phyloP scores from a whole-genome alignment of 1,284 basidiomycete species.

The Vanrija sp. region DNA sequence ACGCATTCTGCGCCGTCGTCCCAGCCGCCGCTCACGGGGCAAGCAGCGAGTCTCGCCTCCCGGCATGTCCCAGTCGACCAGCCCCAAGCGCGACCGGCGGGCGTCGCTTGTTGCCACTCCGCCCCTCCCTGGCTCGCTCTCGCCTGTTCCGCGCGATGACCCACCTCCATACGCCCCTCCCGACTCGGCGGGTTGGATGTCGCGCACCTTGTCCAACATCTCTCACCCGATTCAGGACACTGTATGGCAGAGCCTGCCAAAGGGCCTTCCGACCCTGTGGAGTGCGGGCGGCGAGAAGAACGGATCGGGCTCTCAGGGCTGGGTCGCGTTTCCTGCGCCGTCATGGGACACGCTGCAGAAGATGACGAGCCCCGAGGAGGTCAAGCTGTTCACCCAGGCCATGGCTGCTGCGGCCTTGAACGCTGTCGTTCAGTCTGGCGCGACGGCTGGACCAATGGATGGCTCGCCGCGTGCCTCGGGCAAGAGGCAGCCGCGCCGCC shows the following conservation, averaged over 20 bases:
- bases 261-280: background rate
- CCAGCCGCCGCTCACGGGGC: conserved; percentile 9
- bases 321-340: conserved; percentile 40
- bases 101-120: conserved; percentile 1
- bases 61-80: conserved; percentile 5
- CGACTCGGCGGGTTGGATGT: conserved; percentile 37
- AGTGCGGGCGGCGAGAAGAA: conserved; percentile 8
- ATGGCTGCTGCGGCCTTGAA: conserved; percentile 45
- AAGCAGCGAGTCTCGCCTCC: conserved; percentile 13
- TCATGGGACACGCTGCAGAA: conserved; percentile 43
- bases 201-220: conserved; percentile 37
- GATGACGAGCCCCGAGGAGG: conserved; percentile 43
- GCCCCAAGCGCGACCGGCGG: conserved; percentile 5
- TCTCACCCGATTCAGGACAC: conserved; percentile 34
- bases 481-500: conserved; percentile 10
- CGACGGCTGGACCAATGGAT: conserved; percentile 17
- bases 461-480: conserved; percentile 1
- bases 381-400: conserved; percentile 44
- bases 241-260: conserved; percentile 34
- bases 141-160: conserved; percentile 23
- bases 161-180: conserved; percentile 39
- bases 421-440: conserved; percentile 40
- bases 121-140: background rate
- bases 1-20: conserved; percentile 10
- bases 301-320: conserved; percentile 19